Evolutionary conservation across 2,329 filamentous ascomycete species (phyloP).

Genomic region (Zasmidium angulare): DNA sequence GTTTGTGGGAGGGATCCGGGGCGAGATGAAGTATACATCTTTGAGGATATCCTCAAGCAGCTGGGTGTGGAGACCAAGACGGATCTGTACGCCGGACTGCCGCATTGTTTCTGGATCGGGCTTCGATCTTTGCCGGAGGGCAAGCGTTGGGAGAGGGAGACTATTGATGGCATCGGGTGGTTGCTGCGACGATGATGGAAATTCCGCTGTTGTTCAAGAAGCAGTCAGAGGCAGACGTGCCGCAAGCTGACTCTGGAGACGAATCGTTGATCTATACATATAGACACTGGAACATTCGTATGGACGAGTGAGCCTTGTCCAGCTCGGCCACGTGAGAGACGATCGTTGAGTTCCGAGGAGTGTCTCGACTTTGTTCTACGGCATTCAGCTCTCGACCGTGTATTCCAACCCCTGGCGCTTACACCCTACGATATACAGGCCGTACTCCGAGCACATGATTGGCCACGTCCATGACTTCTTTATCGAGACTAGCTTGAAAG

Average conservation of each 20-base stretch:
- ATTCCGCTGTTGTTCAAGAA: too few relatives aligned
- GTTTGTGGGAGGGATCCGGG: slow-evolving; percentile 51
- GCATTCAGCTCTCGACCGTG: not conserved
- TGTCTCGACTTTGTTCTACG: too few relatives aligned
- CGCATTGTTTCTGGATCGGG: slow-evolving; percentile 41
- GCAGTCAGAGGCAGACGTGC: too few relatives aligned
- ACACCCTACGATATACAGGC: not conserved
- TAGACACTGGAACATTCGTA: too few relatives aligned
- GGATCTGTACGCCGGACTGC: slow-evolving; percentile 45
- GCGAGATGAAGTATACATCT: slow-evolving; percentile 54
- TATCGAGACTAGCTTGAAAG: not conserved
- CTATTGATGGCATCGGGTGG: slow-evolving; percentile 35
- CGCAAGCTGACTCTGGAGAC: too few relatives aligned
- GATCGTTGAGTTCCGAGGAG: too few relatives aligned
- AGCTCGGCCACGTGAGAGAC: too few relatives aligned
- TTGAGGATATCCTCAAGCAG: slow-evolving; percentile 48
- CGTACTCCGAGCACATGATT: not conserved
- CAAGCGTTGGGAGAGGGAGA: slow-evolving; percentile 28
- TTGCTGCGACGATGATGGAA: slow-evolving; percentile 14
- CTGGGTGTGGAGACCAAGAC: slow-evolving; percentile 45
- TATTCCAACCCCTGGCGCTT: not conserved
- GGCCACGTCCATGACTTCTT: not conserved
- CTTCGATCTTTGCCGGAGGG: slow-evolving; percentile 32
- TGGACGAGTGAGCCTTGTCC: too few relatives aligned
- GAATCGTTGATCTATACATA: too few relatives aligned